A percentile compares a stretch with the other conserved stretches of the same genome.
phyloP scores from a whole-genome alignment of 768 basidiomycete species.

The Pholiota conissans region DNA sequence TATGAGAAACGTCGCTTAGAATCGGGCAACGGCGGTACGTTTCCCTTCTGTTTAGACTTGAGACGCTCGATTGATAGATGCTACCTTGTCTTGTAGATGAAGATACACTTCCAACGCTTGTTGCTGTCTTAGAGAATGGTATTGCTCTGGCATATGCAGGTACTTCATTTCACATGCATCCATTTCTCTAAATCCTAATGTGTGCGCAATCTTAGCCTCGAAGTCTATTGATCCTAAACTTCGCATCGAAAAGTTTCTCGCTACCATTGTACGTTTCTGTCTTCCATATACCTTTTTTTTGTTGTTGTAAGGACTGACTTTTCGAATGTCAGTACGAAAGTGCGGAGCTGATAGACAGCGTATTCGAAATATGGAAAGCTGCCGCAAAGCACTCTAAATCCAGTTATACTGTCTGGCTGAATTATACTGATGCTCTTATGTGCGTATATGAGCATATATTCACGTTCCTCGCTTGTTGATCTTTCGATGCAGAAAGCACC shows the following conservation, averaged over 20 bases:
- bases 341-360: conserved; percentile 50
- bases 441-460: conserved; percentile 32
- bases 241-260: conserved; percentile 82
- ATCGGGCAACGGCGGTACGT: conserved; percentile 40
- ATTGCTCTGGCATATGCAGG: conserved; percentile 62
- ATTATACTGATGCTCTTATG: conserved; percentile 75
- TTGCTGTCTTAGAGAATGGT: conserved; percentile 62
- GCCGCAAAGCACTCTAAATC: conserved; percentile 67
- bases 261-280: conserved; percentile 60
- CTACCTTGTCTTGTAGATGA: conserved; percentile 43
- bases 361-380: conserved; percentile 61
- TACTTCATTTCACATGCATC: conserved; percentile 22
- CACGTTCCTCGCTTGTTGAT: conserved; percentile 4
- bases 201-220: conserved; percentile 40
- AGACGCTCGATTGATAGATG: no score
- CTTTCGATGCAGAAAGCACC: conserved; percentile 41
- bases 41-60: background rate
- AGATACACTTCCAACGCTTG: conserved; percentile 49
- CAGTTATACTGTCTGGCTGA: conserved; percentile 75
- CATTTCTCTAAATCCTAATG: background rate
- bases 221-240: conserved; percentile 73
- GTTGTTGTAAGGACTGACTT: no score
- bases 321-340: conserved; percentile 51
- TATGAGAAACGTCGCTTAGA: conserved; percentile 60
- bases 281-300: background rate